These are phyloP conservation scores for Pseudocercospora musae DNA, from an alignment of 2,329 filamentous ascomycete genomes.

Conservation along the genomic window DNA sequence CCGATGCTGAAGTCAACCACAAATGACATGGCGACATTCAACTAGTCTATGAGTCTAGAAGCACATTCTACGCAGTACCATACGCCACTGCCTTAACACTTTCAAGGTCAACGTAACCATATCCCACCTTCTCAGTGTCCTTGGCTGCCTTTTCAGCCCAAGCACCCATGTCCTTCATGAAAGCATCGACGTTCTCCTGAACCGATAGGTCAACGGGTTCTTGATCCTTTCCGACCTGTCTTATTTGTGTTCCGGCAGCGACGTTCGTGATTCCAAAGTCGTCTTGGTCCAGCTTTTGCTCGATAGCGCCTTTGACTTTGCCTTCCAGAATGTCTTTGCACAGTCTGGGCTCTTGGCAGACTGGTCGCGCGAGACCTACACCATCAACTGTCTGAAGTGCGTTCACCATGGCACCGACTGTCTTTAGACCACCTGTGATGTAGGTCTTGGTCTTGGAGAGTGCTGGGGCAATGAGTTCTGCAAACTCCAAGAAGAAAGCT, in stretches of 20 bases:
- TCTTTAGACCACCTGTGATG: conserved; percentile 58
- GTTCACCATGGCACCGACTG: conserved; percentile 56
- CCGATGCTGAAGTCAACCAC: no score
- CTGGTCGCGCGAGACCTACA: conserved; percentile 56
- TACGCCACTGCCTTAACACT: conserved; percentile 40
- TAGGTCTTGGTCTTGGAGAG: conserved; percentile 56
- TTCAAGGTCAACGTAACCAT: conserved; percentile 40
- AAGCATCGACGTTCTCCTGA: conserved; percentile 47
- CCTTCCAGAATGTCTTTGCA: conserved; percentile 47
- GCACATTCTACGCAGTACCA: conserved; percentile 22
- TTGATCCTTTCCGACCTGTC: conserved; percentile 52
- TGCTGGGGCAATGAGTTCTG: conserved; percentile 50
- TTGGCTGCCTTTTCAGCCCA: conserved; percentile 37
- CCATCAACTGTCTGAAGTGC: conserved; percentile 58
- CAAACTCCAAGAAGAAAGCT: conserved; percentile 59
- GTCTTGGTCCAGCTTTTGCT: conserved; percentile 44
- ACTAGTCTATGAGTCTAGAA: neutral
- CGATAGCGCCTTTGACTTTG: conserved; percentile 48
- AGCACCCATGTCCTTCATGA: conserved; percentile 48
- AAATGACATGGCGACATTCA: no score
- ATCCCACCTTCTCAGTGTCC: conserved; percentile 21
- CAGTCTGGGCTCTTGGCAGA: conserved; percentile 51
- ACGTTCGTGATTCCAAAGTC: conserved; percentile 51
- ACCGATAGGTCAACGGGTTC: conserved; percentile 53
- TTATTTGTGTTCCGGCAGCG: conserved; percentile 51